Evolutionary conservation across 192 early-diverging fungal genomes (phyloP).

Genomic region (Thamnidium elegans): DNA sequence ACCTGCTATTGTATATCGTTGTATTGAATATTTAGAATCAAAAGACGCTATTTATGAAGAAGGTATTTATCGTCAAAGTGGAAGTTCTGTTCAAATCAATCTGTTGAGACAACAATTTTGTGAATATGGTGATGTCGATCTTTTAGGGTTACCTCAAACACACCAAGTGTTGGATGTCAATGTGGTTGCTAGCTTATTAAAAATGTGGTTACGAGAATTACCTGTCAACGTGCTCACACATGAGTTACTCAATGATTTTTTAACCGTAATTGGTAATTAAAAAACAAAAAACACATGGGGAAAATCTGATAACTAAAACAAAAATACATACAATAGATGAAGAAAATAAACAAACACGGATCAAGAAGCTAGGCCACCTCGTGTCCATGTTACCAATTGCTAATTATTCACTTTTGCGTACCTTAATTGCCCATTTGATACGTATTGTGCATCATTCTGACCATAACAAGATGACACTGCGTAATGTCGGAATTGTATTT

Average conservation of each 20-base stretch:
- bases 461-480: slow-evolving; percentile 92
- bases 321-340: slow-evolving; percentile 52
- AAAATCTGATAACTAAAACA: not conserved
- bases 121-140: slow-evolving; percentile 69
- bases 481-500: slow-evolving; percentile 97
- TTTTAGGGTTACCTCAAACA: slow-evolving; percentile 54
- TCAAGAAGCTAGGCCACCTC: slow-evolving; percentile 76
- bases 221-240: slow-evolving; percentile 80
- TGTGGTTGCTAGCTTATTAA: slow-evolving; percentile 87
- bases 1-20: slow-evolving; percentile 91
- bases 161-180: slow-evolving; percentile 73
- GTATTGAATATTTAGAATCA: slow-evolving; percentile 93
- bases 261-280: slow-evolving; percentile 64
- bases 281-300: not conserved
- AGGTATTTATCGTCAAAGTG: slow-evolving; percentile 92
- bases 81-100: slow-evolving; percentile 70
- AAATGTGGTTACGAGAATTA: slow-evolving; percentile 89
- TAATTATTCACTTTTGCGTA: slow-evolving; percentile 88
- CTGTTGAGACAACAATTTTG: slow-evolving; percentile 79
- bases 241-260: slow-evolving; percentile 78
- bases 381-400: slow-evolving; percentile 74
- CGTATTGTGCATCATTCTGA: slow-evolving; percentile 80
- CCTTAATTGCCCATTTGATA: slow-evolving; percentile 85
- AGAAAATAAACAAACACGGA: slow-evolving; percentile 68
- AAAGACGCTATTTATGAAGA: slow-evolving; percentile 88